phyloP scores from a whole-genome alignment of 1,284 basidiomycete genomes.

The Puccinia coronata region DNA sequence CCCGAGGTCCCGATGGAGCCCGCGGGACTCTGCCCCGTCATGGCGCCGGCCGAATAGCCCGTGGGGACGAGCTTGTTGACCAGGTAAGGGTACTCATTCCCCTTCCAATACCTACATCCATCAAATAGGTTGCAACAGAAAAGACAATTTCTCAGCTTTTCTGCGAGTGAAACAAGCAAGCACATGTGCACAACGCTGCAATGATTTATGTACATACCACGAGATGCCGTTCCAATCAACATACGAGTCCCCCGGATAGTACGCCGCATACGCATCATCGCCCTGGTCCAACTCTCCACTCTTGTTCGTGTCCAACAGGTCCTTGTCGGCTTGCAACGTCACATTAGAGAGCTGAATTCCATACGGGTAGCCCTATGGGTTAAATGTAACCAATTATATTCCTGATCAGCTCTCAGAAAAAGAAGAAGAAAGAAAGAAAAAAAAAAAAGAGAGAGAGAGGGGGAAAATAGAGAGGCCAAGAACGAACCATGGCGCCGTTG shows the following conservation, averaged over 20 bases:
- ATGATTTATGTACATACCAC: background rate
- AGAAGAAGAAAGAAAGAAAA: slow-evolving; percentile 51
- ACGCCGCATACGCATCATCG: slow-evolving; percentile 56
- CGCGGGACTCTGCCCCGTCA: slow-evolving; percentile 14
- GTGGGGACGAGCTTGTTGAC: slow-evolving; percentile 8
- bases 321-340: slow-evolving; percentile 53
- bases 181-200: background rate
- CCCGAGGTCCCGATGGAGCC: background rate
- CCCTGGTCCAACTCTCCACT: slow-evolving; percentile 52
- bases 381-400: too few relatives aligned
- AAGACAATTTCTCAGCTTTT: too few relatives aligned
- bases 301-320: slow-evolving; percentile 55
- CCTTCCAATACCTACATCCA: slow-evolving; percentile 32
- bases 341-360: slow-evolving; percentile 14
- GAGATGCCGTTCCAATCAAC: slow-evolving; percentile 59
- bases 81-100: slow-evolving; percentile 9
- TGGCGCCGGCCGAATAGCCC: slow-evolving; percentile 15
- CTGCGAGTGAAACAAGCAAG: background rate
- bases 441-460: background rate
- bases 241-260: slow-evolving; percentile 56
- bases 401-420: too few relatives aligned
- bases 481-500: slow-evolving; percentile 53
- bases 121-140: too few relatives aligned
- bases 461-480: background rate
- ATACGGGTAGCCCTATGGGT: slow-evolving; percentile 56